Conservation (phyloP, 2,329 filamentous ascomycete genomes). For the Verticillium zaregamsianum region DNA sequence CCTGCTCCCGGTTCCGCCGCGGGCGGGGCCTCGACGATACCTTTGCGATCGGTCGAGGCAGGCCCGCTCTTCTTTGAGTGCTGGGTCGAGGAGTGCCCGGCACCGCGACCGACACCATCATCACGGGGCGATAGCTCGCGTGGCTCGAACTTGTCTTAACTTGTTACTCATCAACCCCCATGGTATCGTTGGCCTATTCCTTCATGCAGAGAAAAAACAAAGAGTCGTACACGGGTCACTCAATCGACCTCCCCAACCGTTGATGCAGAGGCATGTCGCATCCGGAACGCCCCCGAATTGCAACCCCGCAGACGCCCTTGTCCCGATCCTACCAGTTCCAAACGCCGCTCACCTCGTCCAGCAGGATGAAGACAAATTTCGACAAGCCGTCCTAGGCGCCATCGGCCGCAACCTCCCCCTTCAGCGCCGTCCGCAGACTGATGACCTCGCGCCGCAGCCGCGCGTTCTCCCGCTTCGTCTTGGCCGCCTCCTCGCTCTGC, state of each 20-base stretch:
- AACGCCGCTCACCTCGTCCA: conserved; percentile 1
- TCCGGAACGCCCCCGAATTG: neutral
- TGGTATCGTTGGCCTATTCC: neutral
- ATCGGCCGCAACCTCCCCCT: conserved; percentile 46
- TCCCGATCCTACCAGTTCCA: neutral
- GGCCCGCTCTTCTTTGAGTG: conserved; percentile 62
- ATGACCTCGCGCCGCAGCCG: conserved; percentile 78
- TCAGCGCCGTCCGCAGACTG: conserved; percentile 57
- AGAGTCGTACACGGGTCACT: neutral
- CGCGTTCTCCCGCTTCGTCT: conserved; percentile 80
- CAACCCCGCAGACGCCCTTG: neutral
- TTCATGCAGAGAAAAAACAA: neutral
- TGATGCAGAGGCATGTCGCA: neutral
- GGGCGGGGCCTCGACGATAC: conserved; percentile 37
- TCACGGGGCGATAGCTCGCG: neutral
- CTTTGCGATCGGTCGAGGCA: conserved; percentile 50
- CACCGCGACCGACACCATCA: conserved; percentile 11
- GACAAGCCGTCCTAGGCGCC: conserved; percentile 6
- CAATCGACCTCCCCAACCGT: neutral
- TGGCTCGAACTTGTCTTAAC: neutral
- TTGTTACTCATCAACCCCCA: neutral
- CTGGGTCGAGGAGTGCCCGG: conserved; percentile 57
- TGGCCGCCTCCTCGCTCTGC: conserved; percentile 70
- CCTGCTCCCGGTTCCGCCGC: conserved; percentile 22
- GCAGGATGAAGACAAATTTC: neutral